Evolutionary conservation across 371 early-diverging fungal genomes (phyloP), one percentile per base, ranked within the genome.

Genomic region (Gilbertella persicaria): DNA sequence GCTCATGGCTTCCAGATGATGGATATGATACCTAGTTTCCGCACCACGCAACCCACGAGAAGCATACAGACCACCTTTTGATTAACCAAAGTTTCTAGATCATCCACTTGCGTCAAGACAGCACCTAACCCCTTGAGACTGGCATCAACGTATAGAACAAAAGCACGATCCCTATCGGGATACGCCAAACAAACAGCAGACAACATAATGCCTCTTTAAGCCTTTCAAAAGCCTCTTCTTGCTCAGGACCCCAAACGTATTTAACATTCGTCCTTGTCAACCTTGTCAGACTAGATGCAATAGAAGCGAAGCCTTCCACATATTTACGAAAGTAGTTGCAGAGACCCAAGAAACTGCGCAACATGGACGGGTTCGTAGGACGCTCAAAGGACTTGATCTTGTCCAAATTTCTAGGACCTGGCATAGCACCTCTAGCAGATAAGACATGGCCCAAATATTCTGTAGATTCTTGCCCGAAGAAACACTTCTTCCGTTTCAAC

Each of bases 141-240:
- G 0, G 77, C 78, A 47, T 78, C 75, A 0, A 53, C 60, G 5
- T 64, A 36, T 13, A 82, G 19, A 5, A 64, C 55, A 40, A 71
- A 72, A 2, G 21, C 9, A 2, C 67, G 43, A 1, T 53, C 23
- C 6, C 28, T 20, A 45, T 75, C 65, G 0, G 73, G 71, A 23
- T 45, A 60, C 5, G 45, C 49, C 12, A 73, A 44, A 8, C 69
- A 26, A 29, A 69, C 65, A 8, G 58, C 40, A 4, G 40, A 16
- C 0, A 53, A 3, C 25, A 25, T 5, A 80, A 30, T 1, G n/a
- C 10, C 0, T 13, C 17, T 28, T 61, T 60, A 1, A 75, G 29
- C 0, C 3, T 29, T 0, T 55, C 24, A 36, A 73, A 71, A 3
- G 71, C 60, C 5, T 33, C 16, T 47, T 73, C 38, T 20, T 60